Evolutionary conservation across 805 yeast species (phyloP).

Genomic region (Yamadazyma tumulicola): DNA sequence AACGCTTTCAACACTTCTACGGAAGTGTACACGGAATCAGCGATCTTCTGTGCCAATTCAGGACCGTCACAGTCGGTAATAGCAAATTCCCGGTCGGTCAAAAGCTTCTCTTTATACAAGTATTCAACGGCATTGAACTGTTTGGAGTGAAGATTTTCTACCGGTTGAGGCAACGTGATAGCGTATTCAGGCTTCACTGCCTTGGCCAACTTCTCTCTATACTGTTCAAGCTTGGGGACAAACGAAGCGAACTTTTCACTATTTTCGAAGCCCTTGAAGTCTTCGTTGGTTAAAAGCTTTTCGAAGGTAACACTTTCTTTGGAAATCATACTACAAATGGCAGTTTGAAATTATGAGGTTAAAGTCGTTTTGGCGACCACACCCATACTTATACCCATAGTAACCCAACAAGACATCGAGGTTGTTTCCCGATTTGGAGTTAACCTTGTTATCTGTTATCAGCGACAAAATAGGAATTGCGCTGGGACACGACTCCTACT

Average conservation of each 20-base stretch:
- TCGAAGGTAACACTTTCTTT: slow-evolving; percentile 8
- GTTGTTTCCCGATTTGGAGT: too few relatives aligned
- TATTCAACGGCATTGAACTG: slow-evolving; percentile 37
- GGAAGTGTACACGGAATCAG: slow-evolving; percentile 28
- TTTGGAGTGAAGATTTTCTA: slow-evolving; percentile 24
- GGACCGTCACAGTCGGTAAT: slow-evolving; percentile 35
- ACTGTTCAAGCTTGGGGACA: slow-evolving; percentile 40
- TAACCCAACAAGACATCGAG: too few relatives aligned
- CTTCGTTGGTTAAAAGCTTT: slow-evolving; percentile 10
- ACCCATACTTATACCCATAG: too few relatives aligned
- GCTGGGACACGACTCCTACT: too few relatives aligned
- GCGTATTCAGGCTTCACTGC: slow-evolving; percentile 27
- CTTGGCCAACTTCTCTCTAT: slow-evolving; percentile 24
- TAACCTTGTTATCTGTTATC: too few relatives aligned
- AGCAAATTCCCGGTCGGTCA: slow-evolving; percentile 30
- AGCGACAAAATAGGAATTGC: too few relatives aligned
- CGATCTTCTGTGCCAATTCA: slow-evolving; percentile 27
- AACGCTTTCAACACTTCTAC: slow-evolving; percentile 41
- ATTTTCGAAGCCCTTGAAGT: slow-evolving; percentile 28
- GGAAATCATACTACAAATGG: slow-evolving; percentile 3
- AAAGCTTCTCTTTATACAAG: slow-evolving; percentile 30
- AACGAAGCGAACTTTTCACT: slow-evolving; percentile 39
- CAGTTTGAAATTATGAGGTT: too few relatives aligned
- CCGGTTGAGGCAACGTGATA: slow-evolving; percentile 26
- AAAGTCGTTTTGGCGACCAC: too few relatives aligned